Evolutionary conservation across 169 alveolate species (phyloP), one percentile per base, ranked within the genome.

Genomic region (Cryptosporidium bovis): DNA sequence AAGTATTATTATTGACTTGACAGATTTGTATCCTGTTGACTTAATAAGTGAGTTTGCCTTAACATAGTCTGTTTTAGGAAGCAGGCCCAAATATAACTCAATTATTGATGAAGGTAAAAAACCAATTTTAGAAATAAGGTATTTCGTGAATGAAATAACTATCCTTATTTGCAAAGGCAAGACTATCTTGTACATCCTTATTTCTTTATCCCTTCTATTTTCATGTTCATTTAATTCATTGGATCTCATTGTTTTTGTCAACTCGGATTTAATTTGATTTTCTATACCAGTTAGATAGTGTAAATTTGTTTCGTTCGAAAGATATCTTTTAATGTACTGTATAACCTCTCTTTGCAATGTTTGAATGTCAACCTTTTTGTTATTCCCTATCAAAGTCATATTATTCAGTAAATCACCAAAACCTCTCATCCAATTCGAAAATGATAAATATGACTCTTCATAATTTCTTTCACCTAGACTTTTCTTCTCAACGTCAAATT

Each of bases 51-150:
- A 69, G 36, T 53, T 56, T 3, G 83, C 18, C 13, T 34, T 69
- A 16, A 69, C 18, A 34, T 69, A 69, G 27, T 69, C 83, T 8
- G 44, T 33, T 46, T 69, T 69, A 10, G 83, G 83, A 40, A 69
- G 83, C 10, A 69, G 31, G 15, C 67, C 31, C 18, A 66, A 46
- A 48, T 48, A 27, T 46, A 66, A 20, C 48, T 66, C 82, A n/a
- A 69, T 34, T 20, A 69, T 24, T 16, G 55, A 40, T 51, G 64
- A 36, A 12, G 83, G 58, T 20, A 69, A 13, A n/a, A 53, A 15
- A 1, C 67, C 31, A 10, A 53, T n/a, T n/a, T 55, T 69, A 18
- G 18, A 6, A 4, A 20, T 69, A n/a, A 69, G 51, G 44, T 51
- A 36, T n/a, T 33, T 53, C 12, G 67, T 33, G 27, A 69, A 69